Evolutionary conservation across 768 basidiomycete species (phyloP).

Genomic region (Leucosporidium yakuticum): DNA sequence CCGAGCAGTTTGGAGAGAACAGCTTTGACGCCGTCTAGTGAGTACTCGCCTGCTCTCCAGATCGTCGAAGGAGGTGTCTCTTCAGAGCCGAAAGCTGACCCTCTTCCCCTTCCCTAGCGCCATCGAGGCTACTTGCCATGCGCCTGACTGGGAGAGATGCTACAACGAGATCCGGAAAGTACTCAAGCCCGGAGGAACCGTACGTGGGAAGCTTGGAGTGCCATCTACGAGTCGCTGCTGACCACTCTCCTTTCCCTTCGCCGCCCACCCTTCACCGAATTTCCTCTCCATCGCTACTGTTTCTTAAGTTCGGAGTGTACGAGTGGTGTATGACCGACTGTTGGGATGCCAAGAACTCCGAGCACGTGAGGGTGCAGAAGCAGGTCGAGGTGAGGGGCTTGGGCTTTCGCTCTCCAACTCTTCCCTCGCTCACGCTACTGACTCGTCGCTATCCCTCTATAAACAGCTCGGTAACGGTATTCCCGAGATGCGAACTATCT

Average conservation of each 20-base stretch:
- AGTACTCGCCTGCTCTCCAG: background rate
- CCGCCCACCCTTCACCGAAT: too few species aligned
- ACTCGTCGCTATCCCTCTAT: conserved; percentile 52
- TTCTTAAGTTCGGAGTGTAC: conserved; percentile 81
- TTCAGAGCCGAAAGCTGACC: too few species aligned
- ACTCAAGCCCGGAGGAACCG: conserved; percentile 90
- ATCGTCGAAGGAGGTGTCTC: too few species aligned
- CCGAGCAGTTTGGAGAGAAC: conserved; percentile 83
- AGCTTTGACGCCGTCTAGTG: conserved; percentile 85
- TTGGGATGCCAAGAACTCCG: conserved; percentile 74
- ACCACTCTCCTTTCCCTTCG: too few species aligned
- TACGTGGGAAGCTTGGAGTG: conserved; percentile 45
- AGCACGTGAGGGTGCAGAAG: conserved; percentile 56
- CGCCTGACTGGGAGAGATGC: conserved; percentile 90
- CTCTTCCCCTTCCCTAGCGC: conserved; percentile 45
- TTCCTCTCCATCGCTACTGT: too few species aligned
- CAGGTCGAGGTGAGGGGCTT: conserved; percentile 50
- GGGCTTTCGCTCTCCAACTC: too few species aligned
- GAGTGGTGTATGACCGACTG: conserved; percentile 99
- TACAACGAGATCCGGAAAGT: conserved; percentile 89
- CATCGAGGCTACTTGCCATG: conserved; percentile 96
- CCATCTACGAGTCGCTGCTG: too few species aligned
- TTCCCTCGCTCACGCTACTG: too few species aligned
- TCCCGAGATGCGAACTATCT: conserved; percentile 85
- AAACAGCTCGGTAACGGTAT: conserved; percentile 95